phyloP scores from a whole-genome alignment of 2,329 filamentous ascomycete species.

The Hymenoscyphus salicellus region DNA sequence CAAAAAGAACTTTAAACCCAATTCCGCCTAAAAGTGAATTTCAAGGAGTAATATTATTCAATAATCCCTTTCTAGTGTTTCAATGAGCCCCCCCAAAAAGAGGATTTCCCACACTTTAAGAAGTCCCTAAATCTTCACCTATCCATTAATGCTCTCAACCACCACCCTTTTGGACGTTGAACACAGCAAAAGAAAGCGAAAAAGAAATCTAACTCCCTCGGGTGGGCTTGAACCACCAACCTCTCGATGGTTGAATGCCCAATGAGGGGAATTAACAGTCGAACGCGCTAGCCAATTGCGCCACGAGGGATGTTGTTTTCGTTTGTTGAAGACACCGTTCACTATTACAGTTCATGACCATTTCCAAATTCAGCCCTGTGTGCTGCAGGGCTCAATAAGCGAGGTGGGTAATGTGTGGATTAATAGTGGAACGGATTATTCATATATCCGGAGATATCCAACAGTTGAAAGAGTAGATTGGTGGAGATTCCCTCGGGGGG shows the following conservation, averaged over 20 bases:
- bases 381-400: background rate
- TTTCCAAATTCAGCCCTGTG: background rate
- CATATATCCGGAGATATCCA: background rate
- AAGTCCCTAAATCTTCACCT: too few species aligned
- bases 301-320: slow-evolving; percentile 2
- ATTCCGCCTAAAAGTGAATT: too few species aligned
- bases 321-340: background rate
- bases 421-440: background rate
- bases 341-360: background rate
- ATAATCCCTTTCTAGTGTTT: too few species aligned
- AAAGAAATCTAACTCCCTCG: background rate
- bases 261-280: background rate
- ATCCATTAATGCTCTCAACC: background rate
- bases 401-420: background rate
- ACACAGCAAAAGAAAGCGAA: background rate
- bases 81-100: too few species aligned
- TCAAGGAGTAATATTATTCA: too few species aligned
- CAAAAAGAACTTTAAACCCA: too few species aligned
- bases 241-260: background rate
- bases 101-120: too few species aligned
- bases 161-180: background rate
- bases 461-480: background rate
- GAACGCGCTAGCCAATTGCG: slow-evolving; percentile 12
- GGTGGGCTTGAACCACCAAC: slow-evolving; percentile 9
- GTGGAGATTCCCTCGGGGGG: background rate